Percentiles rank a stretch among this genome's conserved stretches.
Conservation (phyloP, 805 yeast species). For the Saturnispora mendoncae region DNA sequence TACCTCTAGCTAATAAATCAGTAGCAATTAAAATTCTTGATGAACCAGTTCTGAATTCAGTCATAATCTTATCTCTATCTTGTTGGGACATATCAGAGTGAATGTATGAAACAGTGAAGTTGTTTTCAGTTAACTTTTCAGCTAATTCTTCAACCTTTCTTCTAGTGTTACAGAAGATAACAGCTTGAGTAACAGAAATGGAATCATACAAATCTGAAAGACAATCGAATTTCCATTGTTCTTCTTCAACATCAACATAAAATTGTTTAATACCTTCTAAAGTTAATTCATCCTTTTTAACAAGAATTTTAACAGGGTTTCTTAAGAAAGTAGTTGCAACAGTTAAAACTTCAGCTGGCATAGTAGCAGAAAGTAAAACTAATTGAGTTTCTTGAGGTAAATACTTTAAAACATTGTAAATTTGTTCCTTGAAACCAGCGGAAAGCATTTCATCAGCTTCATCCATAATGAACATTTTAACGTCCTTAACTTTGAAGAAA, state of each 20-base stretch:
- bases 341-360: slow-evolving; percentile 86
- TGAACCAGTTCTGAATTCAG: slow-evolving; percentile 89
- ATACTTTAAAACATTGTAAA: slow-evolving; percentile 83
- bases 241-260: slow-evolving; percentile 83
- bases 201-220: slow-evolving; percentile 93
- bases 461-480: slow-evolving; percentile 92
- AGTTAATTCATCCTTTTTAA: slow-evolving; percentile 91
- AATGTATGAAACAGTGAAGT: slow-evolving; percentile 89
- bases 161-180: slow-evolving; percentile 94
- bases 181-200: slow-evolving; percentile 92
- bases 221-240: slow-evolving; percentile 91
- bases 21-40: slow-evolving; percentile 90
- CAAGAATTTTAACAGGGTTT: slow-evolving; percentile 88
- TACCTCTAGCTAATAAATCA: slow-evolving; percentile 96
- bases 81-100: slow-evolving; percentile 94
- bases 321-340: slow-evolving; percentile 90
- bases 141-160: slow-evolving; percentile 87
- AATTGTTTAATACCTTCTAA: slow-evolving; percentile 94
- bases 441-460: slow-evolving; percentile 97
- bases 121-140: slow-evolving; percentile 59
- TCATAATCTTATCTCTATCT: slow-evolving; percentile 92
- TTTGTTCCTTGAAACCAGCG: slow-evolving; percentile 91
- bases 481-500: slow-evolving; percentile 66
- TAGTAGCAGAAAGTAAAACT: slow-evolving; percentile 88
- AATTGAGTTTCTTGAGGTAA: slow-evolving; percentile 89